phyloP scores from a whole-genome alignment of 1,139 yeast species.

The Diutina sp. region DNA sequence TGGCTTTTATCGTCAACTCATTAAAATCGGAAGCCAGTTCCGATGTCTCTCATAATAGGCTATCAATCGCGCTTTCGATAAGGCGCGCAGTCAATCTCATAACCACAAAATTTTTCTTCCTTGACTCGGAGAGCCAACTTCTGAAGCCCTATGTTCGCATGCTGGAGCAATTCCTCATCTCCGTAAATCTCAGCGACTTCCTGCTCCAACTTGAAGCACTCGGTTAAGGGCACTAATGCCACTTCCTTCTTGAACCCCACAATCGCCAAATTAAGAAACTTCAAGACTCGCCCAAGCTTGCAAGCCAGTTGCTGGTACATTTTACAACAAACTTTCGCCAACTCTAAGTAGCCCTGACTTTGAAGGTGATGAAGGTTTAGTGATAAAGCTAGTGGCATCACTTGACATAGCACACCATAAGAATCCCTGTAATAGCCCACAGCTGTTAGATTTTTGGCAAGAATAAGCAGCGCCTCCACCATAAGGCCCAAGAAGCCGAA shows the following conservation, averaged over 20 bases:
- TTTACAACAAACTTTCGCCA: background rate
- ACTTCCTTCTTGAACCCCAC: conserved; percentile 25
- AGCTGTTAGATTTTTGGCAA: conserved; percentile 24
- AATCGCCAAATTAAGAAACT: conserved; percentile 28
- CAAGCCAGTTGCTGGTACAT: background rate
- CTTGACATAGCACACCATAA: background rate
- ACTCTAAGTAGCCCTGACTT: background rate
- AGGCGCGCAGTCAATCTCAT: background rate
- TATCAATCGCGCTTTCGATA: background rate
- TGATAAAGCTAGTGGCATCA: background rate
- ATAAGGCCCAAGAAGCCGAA: conserved; percentile 26
- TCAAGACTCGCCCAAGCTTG: conserved; percentile 8
- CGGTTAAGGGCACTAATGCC: conserved; percentile 15
- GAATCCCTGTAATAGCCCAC: conserved; percentile 24
- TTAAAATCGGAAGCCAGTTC: background rate
- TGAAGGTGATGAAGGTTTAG: background rate
- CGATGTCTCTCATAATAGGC: background rate
- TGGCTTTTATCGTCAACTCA: background rate
- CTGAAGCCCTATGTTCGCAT: background rate
- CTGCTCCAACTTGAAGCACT: conserved; percentile 21
- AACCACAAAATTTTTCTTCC: background rate
- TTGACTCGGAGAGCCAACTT: background rate
- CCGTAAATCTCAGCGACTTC: conserved; percentile 14
- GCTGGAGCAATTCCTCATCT: background rate
- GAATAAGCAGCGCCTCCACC: conserved; percentile 25